Evolutionary conservation across 2,329 filamentous ascomycete genomes (phyloP).

Genomic region (Colletotrichum sansevieriae): DNA sequence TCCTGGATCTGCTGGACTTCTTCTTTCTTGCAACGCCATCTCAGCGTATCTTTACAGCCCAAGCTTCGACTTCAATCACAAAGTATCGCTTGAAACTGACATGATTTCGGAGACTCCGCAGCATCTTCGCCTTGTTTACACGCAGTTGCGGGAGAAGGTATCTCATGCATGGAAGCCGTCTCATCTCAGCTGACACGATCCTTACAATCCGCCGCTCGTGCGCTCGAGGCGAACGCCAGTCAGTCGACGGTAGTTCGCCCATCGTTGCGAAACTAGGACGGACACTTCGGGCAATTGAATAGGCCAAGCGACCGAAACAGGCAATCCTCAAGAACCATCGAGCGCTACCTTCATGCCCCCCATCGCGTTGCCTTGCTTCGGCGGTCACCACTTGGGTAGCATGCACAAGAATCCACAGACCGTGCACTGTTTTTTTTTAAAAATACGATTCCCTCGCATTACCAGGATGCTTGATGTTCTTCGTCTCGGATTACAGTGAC

Average conservation of each 20-base stretch:
- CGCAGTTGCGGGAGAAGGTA: not conserved
- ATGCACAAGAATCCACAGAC: not conserved
- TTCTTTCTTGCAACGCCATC: no score
- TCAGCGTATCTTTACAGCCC: no score
- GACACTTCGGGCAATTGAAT: not conserved
- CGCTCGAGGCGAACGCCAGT: not conserved
- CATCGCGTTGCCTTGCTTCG: not conserved
- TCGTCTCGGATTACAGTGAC: conserved; percentile 13
- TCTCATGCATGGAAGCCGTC: conserved; percentile 10
- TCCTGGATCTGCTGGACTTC: no score
- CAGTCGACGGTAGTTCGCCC: conserved; percentile 19
- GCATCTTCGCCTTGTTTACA: not conserved
- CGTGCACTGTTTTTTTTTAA: not conserved
- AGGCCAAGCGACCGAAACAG: not conserved
- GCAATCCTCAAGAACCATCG: not conserved
- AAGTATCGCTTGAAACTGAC: not conserved
- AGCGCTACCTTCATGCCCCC: not conserved
- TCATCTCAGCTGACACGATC: conserved; percentile 3
- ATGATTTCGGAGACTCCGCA: not conserved
- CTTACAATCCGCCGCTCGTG: not conserved
- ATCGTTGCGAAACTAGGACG: conserved; percentile 9
- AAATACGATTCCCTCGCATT: not conserved
- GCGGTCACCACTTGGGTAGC: not conserved
- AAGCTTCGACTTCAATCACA: no score
- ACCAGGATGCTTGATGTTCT: conserved; percentile 8